These are phyloP conservation scores for Spiromastix sp. DNA, from an alignment of 2,329 filamentous ascomycete species.

Conservation along the genomic window DNA sequence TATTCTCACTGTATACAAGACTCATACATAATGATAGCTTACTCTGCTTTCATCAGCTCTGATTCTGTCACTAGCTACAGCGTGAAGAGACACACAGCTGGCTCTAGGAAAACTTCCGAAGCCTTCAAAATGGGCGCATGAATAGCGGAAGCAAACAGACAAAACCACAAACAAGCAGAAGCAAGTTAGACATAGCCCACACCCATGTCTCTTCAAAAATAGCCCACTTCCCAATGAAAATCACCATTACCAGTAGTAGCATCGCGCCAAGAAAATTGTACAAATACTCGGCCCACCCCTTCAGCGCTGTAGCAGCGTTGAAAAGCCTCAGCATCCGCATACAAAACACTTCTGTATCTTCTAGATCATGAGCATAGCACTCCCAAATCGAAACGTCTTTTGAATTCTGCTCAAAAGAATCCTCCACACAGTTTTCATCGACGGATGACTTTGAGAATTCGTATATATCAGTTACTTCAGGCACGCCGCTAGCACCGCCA, in stretches of 20 bases:
- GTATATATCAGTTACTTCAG: slow-evolving; percentile 12
- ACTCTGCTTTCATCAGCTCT: no score
- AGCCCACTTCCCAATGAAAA: slow-evolving; percentile 6
- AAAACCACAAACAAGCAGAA: no score
- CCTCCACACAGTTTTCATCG: slow-evolving; percentile 9
- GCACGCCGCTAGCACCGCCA: slow-evolving; percentile 10
- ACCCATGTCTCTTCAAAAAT: no score
- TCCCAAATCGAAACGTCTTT: slow-evolving; percentile 47
- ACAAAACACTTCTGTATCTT: slow-evolving; percentile 46
- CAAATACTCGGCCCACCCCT: neutral
- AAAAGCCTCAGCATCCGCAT: slow-evolving; percentile 44
- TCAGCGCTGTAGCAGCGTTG: slow-evolving; percentile 29
- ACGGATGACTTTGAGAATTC: slow-evolving; percentile 1
- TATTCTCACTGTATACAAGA: no score
- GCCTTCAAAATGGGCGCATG: no score
- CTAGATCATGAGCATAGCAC: slow-evolving; percentile 49
- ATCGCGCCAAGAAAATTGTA: slow-evolving; percentile 1
- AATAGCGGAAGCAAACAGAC: no score
- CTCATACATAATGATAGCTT: no score
- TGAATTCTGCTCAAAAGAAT: slow-evolving; percentile 13
- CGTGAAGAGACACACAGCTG: no score
- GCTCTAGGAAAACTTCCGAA: no score
- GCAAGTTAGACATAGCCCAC: no score
- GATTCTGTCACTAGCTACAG: no score
- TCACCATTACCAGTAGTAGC: neutral